phyloP scores from a whole-genome alignment of 441 rosid species.

The Gossypium schwendimanii region DNA sequence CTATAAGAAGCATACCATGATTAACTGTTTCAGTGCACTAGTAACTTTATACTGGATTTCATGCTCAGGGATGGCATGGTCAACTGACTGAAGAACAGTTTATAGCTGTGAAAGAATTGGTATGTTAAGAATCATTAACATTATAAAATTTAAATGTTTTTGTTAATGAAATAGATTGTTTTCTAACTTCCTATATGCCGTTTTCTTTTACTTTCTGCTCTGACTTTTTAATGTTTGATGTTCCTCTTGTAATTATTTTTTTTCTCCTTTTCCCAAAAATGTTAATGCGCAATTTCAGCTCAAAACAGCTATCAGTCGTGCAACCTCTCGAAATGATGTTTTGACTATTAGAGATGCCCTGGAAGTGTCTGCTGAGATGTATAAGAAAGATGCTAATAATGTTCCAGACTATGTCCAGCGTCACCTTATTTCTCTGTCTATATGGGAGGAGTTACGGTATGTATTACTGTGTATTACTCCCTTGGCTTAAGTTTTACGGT shows the following conservation, averaged over 20 bases:
- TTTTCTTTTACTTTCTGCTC: neutral
- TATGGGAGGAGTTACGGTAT: constrained; percentile 97
- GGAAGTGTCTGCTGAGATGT: constrained; percentile 98
- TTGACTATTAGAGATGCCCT: constrained; percentile 86
- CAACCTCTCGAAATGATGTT: constrained; percentile 87
- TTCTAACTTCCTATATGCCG: neutral
- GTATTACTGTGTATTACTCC: constrained; percentile 11
- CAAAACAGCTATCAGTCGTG: constrained; percentile 88
- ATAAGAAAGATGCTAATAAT: constrained; percentile 80
- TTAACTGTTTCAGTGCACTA: constrained; percentile 15
- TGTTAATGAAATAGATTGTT: neutral
- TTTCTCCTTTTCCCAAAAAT: constrained; percentile 6
- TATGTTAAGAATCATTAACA: constrained; percentile 24
- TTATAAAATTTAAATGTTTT: neutral
- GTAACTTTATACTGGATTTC: constrained; percentile 34
- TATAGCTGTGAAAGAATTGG: constrained; percentile 98
- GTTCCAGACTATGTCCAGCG: constrained; percentile 92
- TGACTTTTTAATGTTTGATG: neutral
- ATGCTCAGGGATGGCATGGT: constrained; percentile 84
- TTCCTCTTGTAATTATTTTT: neutral
- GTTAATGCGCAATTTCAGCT: constrained; percentile 45
- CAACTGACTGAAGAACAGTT: constrained; percentile 89
- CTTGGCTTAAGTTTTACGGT: neutral
- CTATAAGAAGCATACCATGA: constrained; percentile 15
- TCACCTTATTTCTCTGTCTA: constrained; percentile 83